These are phyloP conservation scores for Pleurotus eryngii DNA, from an alignment of 768 basidiomycete species.

Conservation along the genomic window DNA sequence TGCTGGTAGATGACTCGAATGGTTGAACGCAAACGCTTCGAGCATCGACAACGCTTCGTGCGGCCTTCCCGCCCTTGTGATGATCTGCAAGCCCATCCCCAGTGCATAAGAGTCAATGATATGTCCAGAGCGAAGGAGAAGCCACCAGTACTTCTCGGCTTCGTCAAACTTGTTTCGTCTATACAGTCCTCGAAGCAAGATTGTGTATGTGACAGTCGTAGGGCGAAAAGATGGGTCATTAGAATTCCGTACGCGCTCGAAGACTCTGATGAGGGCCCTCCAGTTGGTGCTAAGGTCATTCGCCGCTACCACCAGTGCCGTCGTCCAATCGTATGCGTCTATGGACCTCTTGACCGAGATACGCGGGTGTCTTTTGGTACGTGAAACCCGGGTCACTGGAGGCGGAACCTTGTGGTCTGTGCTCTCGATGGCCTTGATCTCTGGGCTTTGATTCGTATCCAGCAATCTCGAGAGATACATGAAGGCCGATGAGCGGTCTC, in stretches of 20 bases:
- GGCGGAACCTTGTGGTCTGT: background rate
- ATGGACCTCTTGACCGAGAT: constrained; percentile 21
- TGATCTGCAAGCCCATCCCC: constrained; percentile 45
- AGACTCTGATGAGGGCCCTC: constrained; percentile 32
- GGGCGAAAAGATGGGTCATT: constrained; percentile 28
- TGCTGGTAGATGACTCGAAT: constrained; percentile 6
- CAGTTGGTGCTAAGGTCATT: constrained; percentile 32
- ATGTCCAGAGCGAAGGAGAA: constrained; percentile 30
- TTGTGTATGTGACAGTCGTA: constrained; percentile 47
- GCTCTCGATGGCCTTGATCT: background rate
- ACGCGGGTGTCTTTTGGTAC: constrained; percentile 6
- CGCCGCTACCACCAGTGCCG: constrained; percentile 41
- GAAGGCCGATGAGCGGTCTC: constrained; percentile 42
- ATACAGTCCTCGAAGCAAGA: constrained; percentile 52
- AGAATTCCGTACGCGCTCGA: constrained; percentile 26
- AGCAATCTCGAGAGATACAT: constrained; percentile 40
- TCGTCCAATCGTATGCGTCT: constrained; percentile 46
- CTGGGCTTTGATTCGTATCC: background rate
- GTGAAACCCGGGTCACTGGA: background rate
- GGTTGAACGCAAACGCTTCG: constrained; percentile 31
- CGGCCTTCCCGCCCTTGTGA: constrained; percentile 40
- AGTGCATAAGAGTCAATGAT: constrained; percentile 46
- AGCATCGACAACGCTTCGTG: constrained; percentile 50
- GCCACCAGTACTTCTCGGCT: constrained; percentile 43
- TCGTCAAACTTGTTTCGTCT: constrained; percentile 33